Conservation (phyloP, 371 early-diverging fungal species). For the Blakeslea trispora region DNA sequence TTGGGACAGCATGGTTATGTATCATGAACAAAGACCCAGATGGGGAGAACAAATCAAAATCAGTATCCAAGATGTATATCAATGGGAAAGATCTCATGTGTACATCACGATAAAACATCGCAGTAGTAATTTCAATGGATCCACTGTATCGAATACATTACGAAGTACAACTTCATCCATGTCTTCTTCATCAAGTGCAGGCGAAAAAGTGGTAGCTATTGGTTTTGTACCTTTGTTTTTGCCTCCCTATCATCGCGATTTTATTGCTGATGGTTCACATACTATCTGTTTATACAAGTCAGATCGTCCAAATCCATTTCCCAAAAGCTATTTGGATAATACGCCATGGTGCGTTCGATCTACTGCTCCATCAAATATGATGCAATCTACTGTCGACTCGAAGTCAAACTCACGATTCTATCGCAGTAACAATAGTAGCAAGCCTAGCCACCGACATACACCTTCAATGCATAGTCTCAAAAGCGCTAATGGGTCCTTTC, state of each 20-base stretch:
- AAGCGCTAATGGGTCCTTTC: constrained; percentile 22
- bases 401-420: neutral
- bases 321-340: constrained; percentile 51
- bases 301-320: constrained; percentile 49
- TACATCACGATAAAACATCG: constrained; percentile 63
- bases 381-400: constrained; percentile 13
- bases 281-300: constrained; percentile 66
- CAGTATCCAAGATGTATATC: constrained; percentile 46
- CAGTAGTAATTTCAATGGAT: constrained; percentile 28
- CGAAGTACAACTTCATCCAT: neutral
- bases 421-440: neutral
- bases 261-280: constrained; percentile 66
- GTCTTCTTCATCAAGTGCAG: constrained; percentile 13
- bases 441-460: constrained; percentile 22
- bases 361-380: constrained; percentile 38
- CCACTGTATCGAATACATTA: constrained; percentile 12
- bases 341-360: constrained; percentile 43
- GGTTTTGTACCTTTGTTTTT: constrained; percentile 65
- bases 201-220: constrained; percentile 51
- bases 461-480: constrained; percentile 29
- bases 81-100: constrained; percentile 62
- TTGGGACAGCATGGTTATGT: constrained; percentile 68
- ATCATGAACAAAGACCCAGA: constrained; percentile 63
- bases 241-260: constrained; percentile 55
- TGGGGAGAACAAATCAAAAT: constrained; percentile 74